Conservation (phyloP, 2,329 filamentous ascomycete species). For the Scedosporium apiospermum region DNA sequence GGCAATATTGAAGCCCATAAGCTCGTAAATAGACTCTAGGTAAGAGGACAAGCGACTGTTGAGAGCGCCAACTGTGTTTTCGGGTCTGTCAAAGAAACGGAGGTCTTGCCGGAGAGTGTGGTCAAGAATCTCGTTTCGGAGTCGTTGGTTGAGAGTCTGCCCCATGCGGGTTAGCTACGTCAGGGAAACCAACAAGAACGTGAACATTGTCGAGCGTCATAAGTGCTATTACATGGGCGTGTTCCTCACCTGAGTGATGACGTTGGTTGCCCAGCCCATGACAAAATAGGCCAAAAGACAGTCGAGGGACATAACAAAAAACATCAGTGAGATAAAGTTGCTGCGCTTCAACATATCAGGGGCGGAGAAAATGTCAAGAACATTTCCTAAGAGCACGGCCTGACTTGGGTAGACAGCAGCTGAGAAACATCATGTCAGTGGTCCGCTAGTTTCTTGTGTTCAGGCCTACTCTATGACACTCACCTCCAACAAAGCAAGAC, state of each 20-base stretch:
- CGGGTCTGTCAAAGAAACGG: slow-evolving; percentile 29
- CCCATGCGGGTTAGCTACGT: no score
- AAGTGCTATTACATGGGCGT: slow-evolving; percentile 13
- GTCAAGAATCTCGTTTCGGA: slow-evolving; percentile 31
- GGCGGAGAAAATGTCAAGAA: slow-evolving; percentile 27
- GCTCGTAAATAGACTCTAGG: slow-evolving; percentile 38
- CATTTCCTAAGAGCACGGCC: slow-evolving; percentile 29
- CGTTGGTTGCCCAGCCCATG: slow-evolving; percentile 26
- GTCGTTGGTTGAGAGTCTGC: slow-evolving; percentile 21
- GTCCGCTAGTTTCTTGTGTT: neutral
- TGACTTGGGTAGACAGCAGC: slow-evolving; percentile 28
- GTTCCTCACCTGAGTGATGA: slow-evolving; percentile 18
- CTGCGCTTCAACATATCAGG: slow-evolving; percentile 20
- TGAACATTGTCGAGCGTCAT: no score
- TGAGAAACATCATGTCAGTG: no score
- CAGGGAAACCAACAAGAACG: no score
- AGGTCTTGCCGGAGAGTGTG: slow-evolving; percentile 48
- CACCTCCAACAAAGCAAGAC: slow-evolving; percentile 9
- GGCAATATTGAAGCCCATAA: slow-evolving; percentile 37
- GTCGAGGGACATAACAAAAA: slow-evolving; percentile 40
- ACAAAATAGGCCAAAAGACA: slow-evolving; percentile 32
- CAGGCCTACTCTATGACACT: neutral
- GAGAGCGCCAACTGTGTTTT: slow-evolving; percentile 27
- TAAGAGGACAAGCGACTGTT: slow-evolving; percentile 26
- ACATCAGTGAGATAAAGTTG: slow-evolving; percentile 48